Base-by-base conservation (phyloP, 164 flowering plant species). In the Sedum album region DNA sequence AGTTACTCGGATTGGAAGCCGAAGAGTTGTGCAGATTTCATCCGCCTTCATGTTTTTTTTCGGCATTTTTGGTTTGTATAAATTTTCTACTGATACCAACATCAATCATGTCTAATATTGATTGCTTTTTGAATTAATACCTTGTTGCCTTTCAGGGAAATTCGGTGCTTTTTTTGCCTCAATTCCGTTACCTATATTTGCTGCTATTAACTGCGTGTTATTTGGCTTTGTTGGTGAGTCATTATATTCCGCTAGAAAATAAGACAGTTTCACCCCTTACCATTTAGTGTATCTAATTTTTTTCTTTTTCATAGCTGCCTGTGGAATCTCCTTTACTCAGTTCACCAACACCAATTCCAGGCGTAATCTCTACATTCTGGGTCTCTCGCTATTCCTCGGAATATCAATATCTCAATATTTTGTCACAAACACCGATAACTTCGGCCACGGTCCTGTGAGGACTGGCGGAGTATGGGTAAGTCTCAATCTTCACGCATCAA, bases 121-220 rank as follows among this genome's bases (percentile, higher is more conserved):
- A 57, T 20, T 25, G n/a, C 31, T 26, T 10, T 13, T 3, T 3
- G 15, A 13, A 2, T 26, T 5, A 57, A 28, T 28, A 28, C 28
- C 53, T 66, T 28, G 73, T 53, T 57, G 5, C 57, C 31, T 70
- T 70, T 41, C 86, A 94, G 99, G 97, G 74, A 94, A 94, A 69
- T 94, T 94, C 71, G 99, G 99, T 17, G 97, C 96, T 51, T 86
- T 94, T 67, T 93, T 94, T 72, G 98, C 98, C 39, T 90, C 97
- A 23, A 91, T 94, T 66, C 98, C 98, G 21, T 42, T 88, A 41
- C 91, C 99, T 35, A 87, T 94, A 76, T 94, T 88, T 79, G 97
- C 88, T 67, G 99, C 97, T 53, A 87, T 85, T 48, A 87, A 90
- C 79, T 94, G 99, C 69, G 76, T 94, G 72, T 78, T 94, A 42